Base-by-base conservation (phyloP, 2,329 filamentous ascomycete species). In the Fusarium sp. region DNA sequence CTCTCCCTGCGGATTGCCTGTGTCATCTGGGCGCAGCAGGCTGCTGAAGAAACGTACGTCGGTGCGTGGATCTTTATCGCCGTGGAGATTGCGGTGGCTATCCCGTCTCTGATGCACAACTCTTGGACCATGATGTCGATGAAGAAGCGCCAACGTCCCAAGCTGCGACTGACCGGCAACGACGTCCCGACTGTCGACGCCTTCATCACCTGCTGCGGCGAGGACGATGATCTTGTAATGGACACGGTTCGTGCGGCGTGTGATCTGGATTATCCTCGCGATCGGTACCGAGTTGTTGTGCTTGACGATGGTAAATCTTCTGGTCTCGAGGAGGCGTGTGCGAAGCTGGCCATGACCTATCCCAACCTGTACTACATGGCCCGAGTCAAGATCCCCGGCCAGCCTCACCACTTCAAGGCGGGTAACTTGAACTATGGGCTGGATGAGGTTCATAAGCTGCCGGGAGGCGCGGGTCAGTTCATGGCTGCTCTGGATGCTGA, bases 401-500 rank as follows among this genome's bases (percentile, higher is more conserved):
- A 79, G 31, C 80, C 81, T 2, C 79, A 85, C 65, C 82, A 86
- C 69, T 88, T 85, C 78, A 89, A 89, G 76, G 85, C 86, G 2
- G 86, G 86, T 46, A 89, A 89, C 69, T 76, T 89, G 48, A 88
- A 88, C 73, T 83, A 85, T 53, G 87, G 84, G 31, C 73, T 86
- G 19, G 81, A 85, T 13, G 77, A 80, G 51, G 77, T 81, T 5
- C 76, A 78, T 13, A 69, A 74, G n/a, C 74, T 87, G 29, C 82
- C 83, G 1, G 84, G 83, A 15, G 85, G 85, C 24, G 77, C 83
- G n/a, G 78, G 79, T 36, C 78, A 84, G 66, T 88, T 80, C 71
- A 83, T 88, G 70, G 86, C 85, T n/a, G 83, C 84, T 35, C 76
- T 90, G 31, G 87, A 90, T 69, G 87, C 86, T 19, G 87, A 90